Evolutionary conservation across 164 flowering plant genomes (phyloP).

Genomic region (Cinnamomum chago): DNA sequence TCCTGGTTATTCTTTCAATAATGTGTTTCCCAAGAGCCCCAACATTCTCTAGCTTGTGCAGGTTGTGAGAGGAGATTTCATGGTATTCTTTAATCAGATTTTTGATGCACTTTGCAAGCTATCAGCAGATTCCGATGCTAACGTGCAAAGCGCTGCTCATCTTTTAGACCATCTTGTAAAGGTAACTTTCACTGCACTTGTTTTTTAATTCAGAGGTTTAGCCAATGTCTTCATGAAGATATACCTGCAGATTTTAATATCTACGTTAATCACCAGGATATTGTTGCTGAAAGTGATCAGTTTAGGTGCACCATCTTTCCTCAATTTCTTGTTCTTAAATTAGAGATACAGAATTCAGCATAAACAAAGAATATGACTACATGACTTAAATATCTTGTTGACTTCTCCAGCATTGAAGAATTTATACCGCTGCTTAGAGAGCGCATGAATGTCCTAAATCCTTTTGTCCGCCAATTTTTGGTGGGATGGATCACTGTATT

Average conservation of each 20-base stretch:
- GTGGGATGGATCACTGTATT: conserved; percentile 99
- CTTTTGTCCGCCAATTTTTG: conserved; percentile 95
- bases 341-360: background rate
- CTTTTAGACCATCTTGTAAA: conserved; percentile 95
- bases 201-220: background rate
- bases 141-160: conserved; percentile 99
- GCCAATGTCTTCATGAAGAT: background rate
- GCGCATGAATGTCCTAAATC: conserved; percentile 92
- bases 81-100: conserved; percentile 85
- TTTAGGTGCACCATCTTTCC: conserved; percentile 60
- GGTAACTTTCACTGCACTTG: conserved; percentile 33
- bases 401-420: conserved; percentile 80
- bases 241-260: background rate
- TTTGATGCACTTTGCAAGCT: conserved; percentile 97
- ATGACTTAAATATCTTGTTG: conserved; percentile 7
- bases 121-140: conserved; percentile 94
- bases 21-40: background rate
- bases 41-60: conserved; percentile 28
- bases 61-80: conserved; percentile 98
- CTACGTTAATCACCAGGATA: conserved; percentile 58
- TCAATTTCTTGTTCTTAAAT: conserved; percentile 1
- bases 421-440: conserved; percentile 96
- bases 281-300: conserved; percentile 97
- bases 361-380: background rate
- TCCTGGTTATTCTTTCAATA: too few species aligned